Evolutionary conservation across 208 protist species (phyloP).

Genomic region (Porcisia deanei): DNA sequence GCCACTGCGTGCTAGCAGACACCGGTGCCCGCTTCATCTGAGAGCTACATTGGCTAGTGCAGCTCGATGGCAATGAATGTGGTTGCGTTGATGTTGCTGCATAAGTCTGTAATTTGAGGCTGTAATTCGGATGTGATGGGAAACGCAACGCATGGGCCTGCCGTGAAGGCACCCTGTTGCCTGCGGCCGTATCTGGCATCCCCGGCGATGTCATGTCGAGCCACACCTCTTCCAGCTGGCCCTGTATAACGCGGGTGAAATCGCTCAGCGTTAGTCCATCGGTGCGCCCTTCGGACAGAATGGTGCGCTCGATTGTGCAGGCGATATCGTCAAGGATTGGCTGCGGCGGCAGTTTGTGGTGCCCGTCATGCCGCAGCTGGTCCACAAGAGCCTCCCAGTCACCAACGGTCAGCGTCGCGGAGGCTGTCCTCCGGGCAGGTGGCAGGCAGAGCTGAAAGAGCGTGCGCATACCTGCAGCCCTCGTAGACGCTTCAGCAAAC

Average conservation of each 20-base stretch:
- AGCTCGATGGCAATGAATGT: neutral
- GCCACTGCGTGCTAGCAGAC: neutral
- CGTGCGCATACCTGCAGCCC: slow-evolving; percentile 3
- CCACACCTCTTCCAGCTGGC: slow-evolving; percentile 29
- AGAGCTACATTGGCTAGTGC: neutral
- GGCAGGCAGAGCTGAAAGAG: slow-evolving; percentile 25
- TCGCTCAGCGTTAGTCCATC: slow-evolving; percentile 10
- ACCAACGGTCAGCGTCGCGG: slow-evolving; percentile 16
- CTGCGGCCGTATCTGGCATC: neutral
- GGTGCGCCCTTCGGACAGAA: neutral
- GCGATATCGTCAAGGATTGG: slow-evolving; percentile 41
- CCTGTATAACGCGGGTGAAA: slow-evolving; percentile 13
- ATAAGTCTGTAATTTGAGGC: neutral
- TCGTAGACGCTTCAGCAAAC: neutral
- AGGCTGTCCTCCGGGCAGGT: slow-evolving; percentile 9
- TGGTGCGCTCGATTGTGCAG: slow-evolving; percentile 20
- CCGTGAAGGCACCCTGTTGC: neutral
- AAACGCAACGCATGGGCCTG: slow-evolving; percentile 4
- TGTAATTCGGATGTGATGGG: slow-evolving; percentile 12
- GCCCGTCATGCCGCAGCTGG: slow-evolving; percentile 17
- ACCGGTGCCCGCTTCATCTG: neutral
- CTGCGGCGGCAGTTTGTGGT: slow-evolving; percentile 36
- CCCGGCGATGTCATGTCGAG: slow-evolving; percentile 20
- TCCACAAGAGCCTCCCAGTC: slow-evolving; percentile 30
- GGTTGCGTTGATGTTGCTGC: neutral